Evolutionary conservation across 495 filamentous ascomycete species (phyloP).

Genomic region (Penicillium steckii): DNA sequence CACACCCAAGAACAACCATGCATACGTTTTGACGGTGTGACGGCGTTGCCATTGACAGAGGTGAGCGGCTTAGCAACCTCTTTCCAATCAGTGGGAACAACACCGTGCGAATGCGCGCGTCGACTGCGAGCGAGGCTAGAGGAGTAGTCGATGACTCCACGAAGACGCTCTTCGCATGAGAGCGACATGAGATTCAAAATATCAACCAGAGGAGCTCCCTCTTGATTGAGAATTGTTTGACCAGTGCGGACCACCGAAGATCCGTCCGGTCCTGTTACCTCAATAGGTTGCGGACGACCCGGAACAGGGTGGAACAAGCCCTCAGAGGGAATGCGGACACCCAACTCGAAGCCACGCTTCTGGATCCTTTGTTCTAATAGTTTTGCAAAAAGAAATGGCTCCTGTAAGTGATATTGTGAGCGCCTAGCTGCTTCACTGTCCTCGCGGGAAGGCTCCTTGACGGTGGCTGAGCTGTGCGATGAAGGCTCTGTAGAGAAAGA

Average conservation of each 20-base stretch:
- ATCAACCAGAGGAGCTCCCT: slow-evolving; percentile 66
- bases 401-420: slow-evolving; percentile 54
- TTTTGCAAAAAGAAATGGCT: slow-evolving; percentile 57
- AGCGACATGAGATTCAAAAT: slow-evolving; percentile 74
- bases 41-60: slow-evolving; percentile 35
- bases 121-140: slow-evolving; percentile 61
- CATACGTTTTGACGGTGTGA: slow-evolving; percentile 63
- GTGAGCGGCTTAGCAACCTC: slow-evolving; percentile 57
- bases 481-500: slow-evolving; percentile 33
- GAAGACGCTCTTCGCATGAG: slow-evolving; percentile 67
- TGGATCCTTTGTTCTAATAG: slow-evolving; percentile 49
- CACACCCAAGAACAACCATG: background rate
- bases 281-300: slow-evolving; percentile 47
- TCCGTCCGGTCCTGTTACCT: slow-evolving; percentile 56
- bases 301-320: slow-evolving; percentile 55
- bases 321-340: slow-evolving; percentile 63
- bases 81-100: slow-evolving; percentile 66
- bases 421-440: slow-evolving; percentile 44
- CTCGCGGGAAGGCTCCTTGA: slow-evolving; percentile 43
- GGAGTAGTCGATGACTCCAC: slow-evolving; percentile 69
- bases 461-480: slow-evolving; percentile 30
- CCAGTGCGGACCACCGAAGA: slow-evolving; percentile 55
- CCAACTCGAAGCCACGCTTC: slow-evolving; percentile 49
- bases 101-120: slow-evolving; percentile 68
- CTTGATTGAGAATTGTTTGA: slow-evolving; percentile 61